phyloP scores from a whole-genome alignment of 768 basidiomycete species.

The Pleurotus giganteus region DNA sequence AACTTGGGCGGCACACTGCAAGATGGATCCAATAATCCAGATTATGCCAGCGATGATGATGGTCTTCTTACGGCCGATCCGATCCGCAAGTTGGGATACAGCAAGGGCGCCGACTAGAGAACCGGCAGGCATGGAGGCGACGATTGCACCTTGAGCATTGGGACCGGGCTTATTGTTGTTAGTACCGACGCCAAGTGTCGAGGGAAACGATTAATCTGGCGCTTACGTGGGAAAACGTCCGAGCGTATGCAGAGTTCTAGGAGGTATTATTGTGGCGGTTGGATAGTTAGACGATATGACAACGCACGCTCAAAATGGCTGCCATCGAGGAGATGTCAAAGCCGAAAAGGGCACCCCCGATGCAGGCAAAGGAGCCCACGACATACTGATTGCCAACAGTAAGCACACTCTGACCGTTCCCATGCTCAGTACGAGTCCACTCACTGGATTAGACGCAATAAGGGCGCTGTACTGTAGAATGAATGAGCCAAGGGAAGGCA shows the following conservation, averaged over 20 bases:
- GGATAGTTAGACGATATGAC: neutral
- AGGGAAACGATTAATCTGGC: neutral
- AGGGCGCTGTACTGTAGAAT: constrained; percentile 45
- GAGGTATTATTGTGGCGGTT: neutral
- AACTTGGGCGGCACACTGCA: constrained; percentile 63
- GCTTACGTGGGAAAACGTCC: constrained; percentile 33
- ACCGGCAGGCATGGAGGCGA: constrained; percentile 78
- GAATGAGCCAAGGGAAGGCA: neutral
- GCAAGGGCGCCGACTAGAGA: constrained; percentile 65
- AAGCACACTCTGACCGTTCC: neutral
- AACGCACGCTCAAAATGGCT: constrained; percentile 58
- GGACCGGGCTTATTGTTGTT: constrained; percentile 38
- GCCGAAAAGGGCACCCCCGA: constrained; percentile 77
- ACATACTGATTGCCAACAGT: constrained; percentile 47
- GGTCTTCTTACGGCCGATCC: constrained; percentile 62
- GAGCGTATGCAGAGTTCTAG: constrained; percentile 38
- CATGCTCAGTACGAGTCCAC: constrained; percentile 1
- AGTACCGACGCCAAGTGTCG: neutral
- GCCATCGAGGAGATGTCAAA: constrained; percentile 85
- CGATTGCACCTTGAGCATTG: constrained; percentile 66
- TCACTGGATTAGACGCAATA: constrained; percentile 59
- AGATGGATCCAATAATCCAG: constrained; percentile 69
- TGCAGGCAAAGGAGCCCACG: constrained; percentile 80
- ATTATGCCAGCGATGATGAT: constrained; percentile 66
- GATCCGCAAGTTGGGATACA: constrained; percentile 63